These are phyloP conservation scores for Tricholoma terreum DNA, from an alignment of 768 basidiomycete genomes.

Conservation along the genomic window DNA sequence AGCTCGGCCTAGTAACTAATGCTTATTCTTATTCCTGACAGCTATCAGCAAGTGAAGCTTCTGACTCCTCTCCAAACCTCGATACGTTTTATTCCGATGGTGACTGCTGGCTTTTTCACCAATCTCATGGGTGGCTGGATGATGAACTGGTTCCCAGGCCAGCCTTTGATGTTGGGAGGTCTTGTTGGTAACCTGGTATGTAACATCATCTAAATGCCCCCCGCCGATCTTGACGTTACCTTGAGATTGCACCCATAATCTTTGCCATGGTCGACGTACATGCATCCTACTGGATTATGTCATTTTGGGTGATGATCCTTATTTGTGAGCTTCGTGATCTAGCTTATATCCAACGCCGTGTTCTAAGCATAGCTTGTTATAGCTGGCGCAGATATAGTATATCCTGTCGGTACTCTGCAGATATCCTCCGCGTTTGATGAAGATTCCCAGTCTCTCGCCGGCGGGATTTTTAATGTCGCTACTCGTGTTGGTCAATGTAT, in stretches of 20 bases:
- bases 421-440: slow-evolving; percentile 1
- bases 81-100: neutral
- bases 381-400: slow-evolving; percentile 1
- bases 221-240: neutral
- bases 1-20: neutral
- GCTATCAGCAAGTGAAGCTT: slow-evolving; percentile 1
- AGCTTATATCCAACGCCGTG: neutral
- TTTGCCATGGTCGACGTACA: neutral
- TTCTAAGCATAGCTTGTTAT: neutral
- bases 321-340: neutral
- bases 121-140: slow-evolving; percentile 1
- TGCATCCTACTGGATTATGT: slow-evolving; percentile 1
- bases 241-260: neutral
- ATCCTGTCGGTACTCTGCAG: neutral
- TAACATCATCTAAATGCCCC: neutral
- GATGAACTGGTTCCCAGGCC: neutral
- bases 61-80: neutral
- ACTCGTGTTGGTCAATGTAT: neutral
- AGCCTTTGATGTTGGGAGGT: neutral
- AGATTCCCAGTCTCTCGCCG: slow-evolving; percentile 1
- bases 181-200: neutral
- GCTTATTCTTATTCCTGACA: neutral
- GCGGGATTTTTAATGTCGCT: neutral
- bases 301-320: slow-evolving; percentile 3
- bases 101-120: neutral